Evolutionary conservation across 2,329 filamentous ascomycete genomes (phyloP).

Genomic region (Botryotinia calthae): DNA sequence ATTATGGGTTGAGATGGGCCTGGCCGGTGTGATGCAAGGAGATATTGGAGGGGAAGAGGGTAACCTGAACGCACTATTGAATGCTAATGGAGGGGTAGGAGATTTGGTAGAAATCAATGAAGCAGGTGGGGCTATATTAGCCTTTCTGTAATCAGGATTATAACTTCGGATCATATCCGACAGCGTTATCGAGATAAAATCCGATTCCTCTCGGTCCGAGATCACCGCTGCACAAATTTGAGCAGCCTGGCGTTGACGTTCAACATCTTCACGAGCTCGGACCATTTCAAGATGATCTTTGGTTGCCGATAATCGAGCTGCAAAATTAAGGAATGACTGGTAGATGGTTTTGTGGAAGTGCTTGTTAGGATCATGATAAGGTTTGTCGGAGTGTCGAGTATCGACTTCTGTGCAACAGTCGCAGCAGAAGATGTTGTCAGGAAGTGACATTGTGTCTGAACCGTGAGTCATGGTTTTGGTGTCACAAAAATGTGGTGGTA

Average conservation of each 20-base stretch:
- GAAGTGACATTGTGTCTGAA: background rate
- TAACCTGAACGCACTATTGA: background rate
- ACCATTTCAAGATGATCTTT: background rate
- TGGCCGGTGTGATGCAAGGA: background rate
- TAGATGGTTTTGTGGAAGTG: constrained; percentile 18
- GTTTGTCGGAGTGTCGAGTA: constrained; percentile 14
- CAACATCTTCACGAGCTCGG: background rate
- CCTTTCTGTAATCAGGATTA: background rate
- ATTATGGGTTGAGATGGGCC: background rate
- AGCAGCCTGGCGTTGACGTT: background rate
- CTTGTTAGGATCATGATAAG: constrained; percentile 19
- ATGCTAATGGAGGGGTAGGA: constrained; percentile 6
- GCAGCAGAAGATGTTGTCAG: constrained; percentile 21
- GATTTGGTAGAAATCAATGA: background rate
- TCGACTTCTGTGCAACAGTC: background rate
- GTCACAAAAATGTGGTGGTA: background rate
- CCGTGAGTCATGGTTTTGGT: constrained; percentile 5
- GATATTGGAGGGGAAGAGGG: constrained; percentile 6
- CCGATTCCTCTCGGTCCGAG: background rate
- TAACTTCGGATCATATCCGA: constrained; percentile 15
- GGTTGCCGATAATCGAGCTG: constrained; percentile 3
- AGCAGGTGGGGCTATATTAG: background rate
- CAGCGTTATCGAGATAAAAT: background rate
- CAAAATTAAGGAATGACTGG: constrained; percentile 19
- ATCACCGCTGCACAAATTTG: background rate